Conservation (phyloP, 176 grass and related monocot species). For the Musa schizocarpa region DNA sequence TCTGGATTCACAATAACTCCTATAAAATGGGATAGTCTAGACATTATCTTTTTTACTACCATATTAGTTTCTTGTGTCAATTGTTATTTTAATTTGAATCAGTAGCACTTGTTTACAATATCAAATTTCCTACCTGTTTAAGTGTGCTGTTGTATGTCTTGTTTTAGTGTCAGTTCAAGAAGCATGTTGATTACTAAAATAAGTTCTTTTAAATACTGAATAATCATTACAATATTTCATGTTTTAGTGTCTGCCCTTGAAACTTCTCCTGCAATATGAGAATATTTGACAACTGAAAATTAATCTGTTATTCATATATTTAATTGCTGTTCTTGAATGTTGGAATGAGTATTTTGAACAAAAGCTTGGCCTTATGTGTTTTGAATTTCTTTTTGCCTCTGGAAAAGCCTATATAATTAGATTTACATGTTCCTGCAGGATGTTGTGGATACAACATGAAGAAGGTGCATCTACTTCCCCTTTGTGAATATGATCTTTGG, state of each 20-base stretch:
- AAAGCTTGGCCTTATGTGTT: neutral
- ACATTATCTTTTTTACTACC: too few relatives aligned
- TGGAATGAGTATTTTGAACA: neutral
- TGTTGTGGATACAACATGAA: constrained; percentile 18
- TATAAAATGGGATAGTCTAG: too few relatives aligned
- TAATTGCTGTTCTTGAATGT: neutral
- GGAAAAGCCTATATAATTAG: neutral
- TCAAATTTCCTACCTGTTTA: too few relatives aligned
- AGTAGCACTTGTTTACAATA: too few relatives aligned
- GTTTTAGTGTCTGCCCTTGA: neutral
- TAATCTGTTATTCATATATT: neutral
- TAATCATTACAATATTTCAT: neutral
- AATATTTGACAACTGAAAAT: neutral
- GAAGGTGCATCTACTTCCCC: constrained; percentile 11
- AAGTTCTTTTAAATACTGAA: too few relatives aligned
- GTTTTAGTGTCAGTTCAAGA: too few relatives aligned
- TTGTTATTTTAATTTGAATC: too few relatives aligned
- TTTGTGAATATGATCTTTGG: neutral
- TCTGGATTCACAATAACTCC: too few relatives aligned
- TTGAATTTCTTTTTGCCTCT: neutral
- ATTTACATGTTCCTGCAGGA: neutral
- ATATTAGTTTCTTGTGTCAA: too few relatives aligned
- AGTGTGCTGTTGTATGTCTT: too few relatives aligned
- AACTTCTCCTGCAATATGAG: neutral
- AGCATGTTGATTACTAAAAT: too few relatives aligned